Conservation (phyloP, 2,329 filamentous ascomycete species). For the Diaporthe australafricana region DNA sequence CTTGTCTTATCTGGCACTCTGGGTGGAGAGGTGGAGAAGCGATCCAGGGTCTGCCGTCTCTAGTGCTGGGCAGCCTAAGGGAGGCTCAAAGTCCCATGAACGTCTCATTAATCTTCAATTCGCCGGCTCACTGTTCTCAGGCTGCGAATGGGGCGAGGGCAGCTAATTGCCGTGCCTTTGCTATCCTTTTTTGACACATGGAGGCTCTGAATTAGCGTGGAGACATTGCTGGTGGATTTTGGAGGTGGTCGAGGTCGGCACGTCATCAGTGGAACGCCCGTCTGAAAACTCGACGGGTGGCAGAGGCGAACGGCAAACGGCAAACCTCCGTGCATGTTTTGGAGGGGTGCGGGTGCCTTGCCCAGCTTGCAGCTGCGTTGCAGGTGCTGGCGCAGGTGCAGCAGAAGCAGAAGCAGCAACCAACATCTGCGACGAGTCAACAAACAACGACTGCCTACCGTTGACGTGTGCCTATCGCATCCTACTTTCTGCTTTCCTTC, state of each 20-base stretch:
- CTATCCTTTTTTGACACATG: background rate
- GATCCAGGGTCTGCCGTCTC: slow-evolving; percentile 7
- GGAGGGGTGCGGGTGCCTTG: background rate
- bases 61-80: background rate
- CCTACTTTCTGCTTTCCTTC: background rate
- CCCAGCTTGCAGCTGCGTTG: background rate
- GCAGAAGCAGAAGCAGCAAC: background rate
- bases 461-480: background rate
- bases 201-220: background rate
- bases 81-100: background rate
- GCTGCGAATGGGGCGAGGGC: too few species aligned
- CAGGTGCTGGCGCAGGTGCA: background rate
- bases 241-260: slow-evolving; percentile 5
- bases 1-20: background rate
- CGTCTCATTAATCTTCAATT: background rate
- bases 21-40: background rate
- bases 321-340: slow-evolving; percentile 20
- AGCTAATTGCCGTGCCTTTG: background rate
- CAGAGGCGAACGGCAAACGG: background rate
- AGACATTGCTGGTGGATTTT: too few species aligned
- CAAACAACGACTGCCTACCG: background rate
- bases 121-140: background rate
- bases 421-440: slow-evolving; percentile 20
- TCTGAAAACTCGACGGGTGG: slow-evolving; percentile 6
- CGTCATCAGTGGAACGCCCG: slow-evolving; percentile 18